These are phyloP conservation scores for Lentinula sp. DNA, from an alignment of 768 basidiomycete species.

Conservation along the genomic window DNA sequence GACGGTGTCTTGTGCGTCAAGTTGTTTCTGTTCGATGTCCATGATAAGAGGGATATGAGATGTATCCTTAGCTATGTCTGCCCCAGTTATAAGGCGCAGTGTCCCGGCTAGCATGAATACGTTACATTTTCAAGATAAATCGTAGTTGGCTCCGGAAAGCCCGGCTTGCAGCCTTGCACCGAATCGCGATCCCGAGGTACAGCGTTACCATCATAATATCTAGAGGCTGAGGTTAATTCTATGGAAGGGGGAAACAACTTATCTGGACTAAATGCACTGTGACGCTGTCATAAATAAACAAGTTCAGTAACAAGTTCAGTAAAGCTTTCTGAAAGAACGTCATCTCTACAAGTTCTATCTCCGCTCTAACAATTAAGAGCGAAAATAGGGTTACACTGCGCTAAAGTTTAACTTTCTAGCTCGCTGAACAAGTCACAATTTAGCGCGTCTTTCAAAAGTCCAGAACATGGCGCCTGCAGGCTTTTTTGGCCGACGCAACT, in stretches of 20 bases:
- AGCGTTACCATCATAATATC: not conserved
- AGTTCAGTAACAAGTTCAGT: not conserved
- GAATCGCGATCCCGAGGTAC: constrained; percentile 6
- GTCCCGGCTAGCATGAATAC: not conserved
- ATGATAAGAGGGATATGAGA: not conserved
- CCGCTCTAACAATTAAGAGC: not conserved
- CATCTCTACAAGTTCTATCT: not conserved
- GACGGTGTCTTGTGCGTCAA: not conserved
- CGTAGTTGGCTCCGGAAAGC: constrained; percentile 1
- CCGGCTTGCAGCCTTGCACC: not conserved
- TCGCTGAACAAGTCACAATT: not conserved
- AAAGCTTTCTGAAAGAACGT: not conserved
- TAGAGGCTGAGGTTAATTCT: constrained; percentile 3
- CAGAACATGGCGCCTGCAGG: not conserved
- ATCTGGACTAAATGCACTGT: not conserved
- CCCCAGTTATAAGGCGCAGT: not conserved
- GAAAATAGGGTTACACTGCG: not conserved
- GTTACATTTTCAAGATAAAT: not conserved
- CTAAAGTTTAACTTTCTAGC: not conserved
- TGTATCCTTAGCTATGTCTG: not conserved
- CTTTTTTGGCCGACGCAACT: not conserved
- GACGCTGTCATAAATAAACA: not conserved
- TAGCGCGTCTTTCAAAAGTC: not conserved
- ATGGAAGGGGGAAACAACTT: not conserved
- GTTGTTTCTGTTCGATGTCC: not conserved